These are phyloP conservation scores for Patellaria atrata DNA, from an alignment of 495 filamentous ascomycete genomes.

Conservation along the genomic window DNA sequence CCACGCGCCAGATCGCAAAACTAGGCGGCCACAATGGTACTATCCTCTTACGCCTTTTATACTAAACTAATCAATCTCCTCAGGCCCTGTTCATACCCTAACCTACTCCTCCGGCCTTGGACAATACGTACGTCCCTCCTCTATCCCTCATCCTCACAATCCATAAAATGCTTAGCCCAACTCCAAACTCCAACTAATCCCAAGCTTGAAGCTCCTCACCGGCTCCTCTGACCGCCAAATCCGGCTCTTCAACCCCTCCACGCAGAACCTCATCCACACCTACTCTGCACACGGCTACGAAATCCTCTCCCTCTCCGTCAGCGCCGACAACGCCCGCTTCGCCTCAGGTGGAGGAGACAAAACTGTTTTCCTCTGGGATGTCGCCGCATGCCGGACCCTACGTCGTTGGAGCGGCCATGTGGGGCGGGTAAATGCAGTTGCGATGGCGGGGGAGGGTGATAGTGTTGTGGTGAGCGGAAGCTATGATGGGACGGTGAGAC, in stretches of 20 bases:
- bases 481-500: constrained; percentile 64
- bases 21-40: constrained; percentile 24
- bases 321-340: constrained; percentile 67
- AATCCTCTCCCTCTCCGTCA: constrained; percentile 65
- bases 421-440: constrained; percentile 61
- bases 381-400: constrained; percentile 56
- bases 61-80: constrained; percentile 2
- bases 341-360: constrained; percentile 76
- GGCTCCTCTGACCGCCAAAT: constrained; percentile 75
- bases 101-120: constrained; percentile 52
- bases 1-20: constrained; percentile 21
- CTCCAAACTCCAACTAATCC: constrained; percentile 25
- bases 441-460: constrained; percentile 60
- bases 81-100: constrained; percentile 60
- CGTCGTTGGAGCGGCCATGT: constrained; percentile 49
- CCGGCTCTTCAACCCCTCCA: constrained; percentile 54
- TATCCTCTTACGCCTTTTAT: too few species aligned
- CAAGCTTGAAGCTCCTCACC: constrained; percentile 48
- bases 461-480: constrained; percentile 59
- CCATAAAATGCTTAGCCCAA: constrained; percentile 32
- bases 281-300: constrained; percentile 85
- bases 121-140: constrained; percentile 37
- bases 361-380: constrained; percentile 87
- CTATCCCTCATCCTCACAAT: constrained; percentile 15
- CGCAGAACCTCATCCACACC: constrained; percentile 53